A percentile compares a stretch with the other conserved stretches of the same genome.
Evolutionary conservation across 805 yeast species (phyloP).

Genomic region (Maudiozyma barnettii): DNA sequence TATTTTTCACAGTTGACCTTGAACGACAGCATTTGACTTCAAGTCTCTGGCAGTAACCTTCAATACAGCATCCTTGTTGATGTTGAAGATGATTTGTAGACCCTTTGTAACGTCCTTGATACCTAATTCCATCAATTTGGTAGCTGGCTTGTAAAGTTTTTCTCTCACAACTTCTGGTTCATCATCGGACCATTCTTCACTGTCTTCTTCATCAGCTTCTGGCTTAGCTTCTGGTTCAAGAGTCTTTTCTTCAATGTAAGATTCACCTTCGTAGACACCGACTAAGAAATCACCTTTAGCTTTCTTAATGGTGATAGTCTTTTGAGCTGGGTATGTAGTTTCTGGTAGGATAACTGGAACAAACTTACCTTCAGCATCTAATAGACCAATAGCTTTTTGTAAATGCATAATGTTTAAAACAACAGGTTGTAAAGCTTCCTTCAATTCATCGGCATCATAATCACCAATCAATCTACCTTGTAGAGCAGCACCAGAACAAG

Average conservation of each 20-base stretch:
- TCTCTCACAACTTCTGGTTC: constrained; percentile 83
- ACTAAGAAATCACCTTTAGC: constrained; percentile 53
- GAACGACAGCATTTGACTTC: constrained; percentile 47
- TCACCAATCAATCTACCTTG: constrained; percentile 81
- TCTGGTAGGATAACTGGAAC: constrained; percentile 66
- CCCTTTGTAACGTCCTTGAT: constrained; percentile 59
- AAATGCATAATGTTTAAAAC: constrained; percentile 85
- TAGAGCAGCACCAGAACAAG: constrained; percentile 91
- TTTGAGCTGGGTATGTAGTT: constrained; percentile 87
- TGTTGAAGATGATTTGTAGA: constrained; percentile 50
- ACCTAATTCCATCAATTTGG: constrained; percentile 67
- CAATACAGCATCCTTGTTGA: constrained; percentile 52
- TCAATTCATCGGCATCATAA: constrained; percentile 74
- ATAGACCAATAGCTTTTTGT: constrained; percentile 73
- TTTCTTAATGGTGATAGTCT: constrained; percentile 54
- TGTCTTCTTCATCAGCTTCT: constrained; percentile 38
- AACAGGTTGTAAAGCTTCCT: constrained; percentile 68
- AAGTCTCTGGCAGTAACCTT: constrained; percentile 55
- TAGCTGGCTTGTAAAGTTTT: constrained; percentile 64
- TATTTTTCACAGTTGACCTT: constrained; percentile 37
- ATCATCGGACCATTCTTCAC: constrained; percentile 48
- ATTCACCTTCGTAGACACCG: constrained; percentile 76
- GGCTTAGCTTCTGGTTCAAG: constrained; percentile 50
- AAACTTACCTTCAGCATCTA: constrained; percentile 62
- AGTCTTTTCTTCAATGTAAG: constrained; percentile 72